phyloP scores from a whole-genome alignment of 2,329 filamentous ascomycete species.

The Orbilia brochopaga region DNA sequence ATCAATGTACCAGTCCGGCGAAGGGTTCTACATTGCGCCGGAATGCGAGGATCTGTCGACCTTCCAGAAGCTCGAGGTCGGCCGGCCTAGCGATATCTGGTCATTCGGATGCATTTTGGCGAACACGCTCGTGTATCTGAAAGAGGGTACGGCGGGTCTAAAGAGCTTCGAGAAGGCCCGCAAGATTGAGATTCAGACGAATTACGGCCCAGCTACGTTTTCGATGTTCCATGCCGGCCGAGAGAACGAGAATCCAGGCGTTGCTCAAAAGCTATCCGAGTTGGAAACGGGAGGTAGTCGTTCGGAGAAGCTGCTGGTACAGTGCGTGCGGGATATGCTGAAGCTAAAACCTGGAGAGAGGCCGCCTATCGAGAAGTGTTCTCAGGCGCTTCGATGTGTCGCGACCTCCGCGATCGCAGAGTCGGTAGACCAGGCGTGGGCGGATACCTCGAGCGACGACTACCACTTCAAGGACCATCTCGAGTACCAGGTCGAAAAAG shows the following conservation, averaged over 20 bases:
- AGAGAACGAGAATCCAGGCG: constrained; percentile 4
- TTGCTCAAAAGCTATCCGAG: constrained; percentile 1
- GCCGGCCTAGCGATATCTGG: constrained; percentile 54
- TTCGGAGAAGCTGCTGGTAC: constrained; percentile 4
- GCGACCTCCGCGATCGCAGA: not conserved
- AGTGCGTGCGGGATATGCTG: not conserved
- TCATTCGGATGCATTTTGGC: constrained; percentile 54
- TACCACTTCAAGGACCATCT: not conserved
- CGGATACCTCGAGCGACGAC: not conserved
- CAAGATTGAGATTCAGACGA: not conserved
- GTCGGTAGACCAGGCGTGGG: not conserved
- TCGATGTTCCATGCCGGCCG: constrained; percentile 4
- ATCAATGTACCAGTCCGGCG: constrained; percentile 32
- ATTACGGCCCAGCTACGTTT: not conserved
- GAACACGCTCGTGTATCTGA: constrained; percentile 52
- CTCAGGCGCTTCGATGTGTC: constrained; percentile 1
- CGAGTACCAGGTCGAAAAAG: not conserved
- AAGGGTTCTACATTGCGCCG: constrained; percentile 52
- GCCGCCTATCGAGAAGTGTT: constrained; percentile 2
- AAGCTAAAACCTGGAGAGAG: not conserved
- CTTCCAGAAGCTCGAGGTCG: constrained; percentile 19
- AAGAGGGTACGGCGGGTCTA: not conserved
- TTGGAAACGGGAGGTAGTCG: not conserved
- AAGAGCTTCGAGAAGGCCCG: constrained; percentile 2
- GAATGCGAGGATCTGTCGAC: constrained; percentile 49